Evolutionary conservation across 441 rosid genomes (phyloP).

Genomic region (Lagerstroemia fauriei): DNA sequence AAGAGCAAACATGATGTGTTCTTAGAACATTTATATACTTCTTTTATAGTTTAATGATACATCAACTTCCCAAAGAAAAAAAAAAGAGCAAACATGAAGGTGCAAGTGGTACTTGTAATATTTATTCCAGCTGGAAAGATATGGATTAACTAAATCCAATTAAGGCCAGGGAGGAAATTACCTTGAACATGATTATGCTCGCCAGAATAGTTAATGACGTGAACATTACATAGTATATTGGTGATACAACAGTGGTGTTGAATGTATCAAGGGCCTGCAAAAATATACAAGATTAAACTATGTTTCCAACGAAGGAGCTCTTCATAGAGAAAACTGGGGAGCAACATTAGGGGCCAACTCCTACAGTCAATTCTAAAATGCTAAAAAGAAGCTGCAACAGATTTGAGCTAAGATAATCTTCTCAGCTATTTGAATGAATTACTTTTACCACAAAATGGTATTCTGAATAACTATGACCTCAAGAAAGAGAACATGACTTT

Average conservation of each 20-base stretch:
- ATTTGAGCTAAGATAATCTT: too few species aligned
- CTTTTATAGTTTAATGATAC: too few species aligned
- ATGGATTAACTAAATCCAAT: not conserved
- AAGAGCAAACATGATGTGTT: too few species aligned
- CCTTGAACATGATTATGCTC: conserved; percentile 69
- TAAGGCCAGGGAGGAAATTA: conserved; percentile 20
- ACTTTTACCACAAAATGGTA: too few species aligned
- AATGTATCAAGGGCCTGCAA: conserved; percentile 70
- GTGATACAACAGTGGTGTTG: conserved; percentile 64
- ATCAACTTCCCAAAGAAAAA: too few species aligned
- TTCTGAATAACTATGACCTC: too few species aligned
- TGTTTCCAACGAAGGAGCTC: not conserved
- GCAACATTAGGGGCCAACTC: not conserved
- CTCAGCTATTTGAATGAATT: too few species aligned
- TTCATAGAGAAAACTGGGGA: not conserved
- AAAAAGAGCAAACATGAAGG: not conserved
- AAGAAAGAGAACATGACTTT: too few species aligned
- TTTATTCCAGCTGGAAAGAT: not conserved
- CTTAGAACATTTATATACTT: too few species aligned
- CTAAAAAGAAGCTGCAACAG: too few species aligned
- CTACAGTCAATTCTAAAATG: too few species aligned
- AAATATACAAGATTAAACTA: conserved; percentile 13
- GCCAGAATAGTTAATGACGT: conserved; percentile 63
- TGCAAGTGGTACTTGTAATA: not conserved
- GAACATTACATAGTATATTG: conserved; percentile 66